These are phyloP conservation scores for Nigrograna mackinnonii DNA, from an alignment of 2,329 filamentous ascomycete species.

Conservation along the genomic window DNA sequence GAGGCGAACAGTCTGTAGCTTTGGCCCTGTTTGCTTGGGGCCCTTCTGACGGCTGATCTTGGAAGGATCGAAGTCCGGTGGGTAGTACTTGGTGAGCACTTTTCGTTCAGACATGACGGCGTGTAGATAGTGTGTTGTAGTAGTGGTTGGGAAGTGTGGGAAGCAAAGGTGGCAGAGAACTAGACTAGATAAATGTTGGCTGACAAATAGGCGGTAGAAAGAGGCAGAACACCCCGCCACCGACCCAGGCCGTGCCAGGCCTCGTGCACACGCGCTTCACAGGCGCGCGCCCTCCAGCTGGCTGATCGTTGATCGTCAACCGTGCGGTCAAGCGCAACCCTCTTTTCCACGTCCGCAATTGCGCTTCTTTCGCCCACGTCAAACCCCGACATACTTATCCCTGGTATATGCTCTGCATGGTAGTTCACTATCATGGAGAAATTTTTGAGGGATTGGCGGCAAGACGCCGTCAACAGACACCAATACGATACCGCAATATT, in stretches of 20 bases:
- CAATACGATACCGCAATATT: slow-evolving; percentile 97
- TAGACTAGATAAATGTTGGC: not conserved
- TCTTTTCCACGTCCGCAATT: too few species aligned
- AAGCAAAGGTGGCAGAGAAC: not conserved
- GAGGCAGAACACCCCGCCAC: slow-evolving; percentile 17
- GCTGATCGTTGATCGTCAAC: not conserved
- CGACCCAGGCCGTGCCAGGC: slow-evolving; percentile 4
- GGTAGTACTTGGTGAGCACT: slow-evolving; percentile 69
- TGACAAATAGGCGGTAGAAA: slow-evolving; percentile 6
- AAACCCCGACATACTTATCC: not conserved
- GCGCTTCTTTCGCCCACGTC: not conserved
- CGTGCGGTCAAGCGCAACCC: not conserved
- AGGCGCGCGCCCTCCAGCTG: too few species aligned
- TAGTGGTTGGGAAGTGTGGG: not conserved
- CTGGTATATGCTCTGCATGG: slow-evolving; percentile 2
- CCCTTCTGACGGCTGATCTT: slow-evolving; percentile 71
- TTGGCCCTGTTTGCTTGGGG: slow-evolving; percentile 74
- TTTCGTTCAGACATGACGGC: slow-evolving; percentile 82
- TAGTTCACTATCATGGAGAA: slow-evolving; percentile 70
- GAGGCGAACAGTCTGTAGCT: slow-evolving; percentile 82
- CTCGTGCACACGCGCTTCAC: slow-evolving; percentile 21
- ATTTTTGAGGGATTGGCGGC: slow-evolving; percentile 91
- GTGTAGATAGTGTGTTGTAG: slow-evolving; percentile 2
- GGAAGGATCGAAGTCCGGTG: slow-evolving; percentile 87
- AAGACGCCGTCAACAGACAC: slow-evolving; percentile 92